Evolutionary conservation across 2,329 filamentous ascomycete genomes (phyloP).

Genomic region (Cordyceps militaris): DNA sequence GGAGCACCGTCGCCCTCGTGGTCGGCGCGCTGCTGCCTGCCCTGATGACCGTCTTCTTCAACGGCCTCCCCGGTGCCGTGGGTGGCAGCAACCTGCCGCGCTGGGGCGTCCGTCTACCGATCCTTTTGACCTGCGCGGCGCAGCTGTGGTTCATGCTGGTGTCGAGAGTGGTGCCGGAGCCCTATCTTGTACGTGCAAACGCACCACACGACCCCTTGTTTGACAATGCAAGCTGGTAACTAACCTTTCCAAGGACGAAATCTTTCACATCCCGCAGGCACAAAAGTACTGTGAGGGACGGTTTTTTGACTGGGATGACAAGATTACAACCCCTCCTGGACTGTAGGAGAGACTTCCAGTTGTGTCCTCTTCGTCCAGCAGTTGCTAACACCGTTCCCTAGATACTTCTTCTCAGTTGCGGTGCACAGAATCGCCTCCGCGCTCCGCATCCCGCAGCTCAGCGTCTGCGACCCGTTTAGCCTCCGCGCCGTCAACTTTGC

Average conservation of each 20-base stretch:
- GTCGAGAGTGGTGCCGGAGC: slow-evolving; percentile 36
- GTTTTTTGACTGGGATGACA: slow-evolving; percentile 82
- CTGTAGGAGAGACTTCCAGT: slow-evolving; percentile 44
- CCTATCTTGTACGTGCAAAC: slow-evolving; percentile 42
- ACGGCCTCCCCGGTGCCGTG: slow-evolving; percentile 1
- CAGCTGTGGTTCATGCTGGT: slow-evolving; percentile 33
- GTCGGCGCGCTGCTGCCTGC: slow-evolving; percentile 7
- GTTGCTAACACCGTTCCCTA: slow-evolving; percentile 18
- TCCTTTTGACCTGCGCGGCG: slow-evolving; percentile 6
- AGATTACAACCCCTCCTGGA: slow-evolving; percentile 93
- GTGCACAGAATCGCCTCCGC: neutral
- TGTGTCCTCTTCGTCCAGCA: slow-evolving; percentile 13
- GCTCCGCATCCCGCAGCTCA: slow-evolving; percentile 3
- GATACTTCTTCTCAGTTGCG: slow-evolving; percentile 37
- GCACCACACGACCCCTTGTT: neutral
- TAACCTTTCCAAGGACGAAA: slow-evolving; percentile 56
- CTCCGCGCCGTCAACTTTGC: slow-evolving; percentile 45
- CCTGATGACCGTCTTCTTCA: slow-evolving; percentile 10
- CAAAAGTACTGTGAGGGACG: slow-evolving; percentile 74
- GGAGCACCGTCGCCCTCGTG: neutral
- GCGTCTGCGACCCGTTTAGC: slow-evolving; percentile 23
- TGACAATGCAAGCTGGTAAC: slow-evolving; percentile 1
- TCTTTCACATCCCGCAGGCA: slow-evolving; percentile 87
- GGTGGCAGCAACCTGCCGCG: slow-evolving; percentile 12
- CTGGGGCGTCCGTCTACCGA: slow-evolving; percentile 12